Conservation (phyloP, 129 eudicot genomes). For the carrot (Daucus carota) region DNA sequence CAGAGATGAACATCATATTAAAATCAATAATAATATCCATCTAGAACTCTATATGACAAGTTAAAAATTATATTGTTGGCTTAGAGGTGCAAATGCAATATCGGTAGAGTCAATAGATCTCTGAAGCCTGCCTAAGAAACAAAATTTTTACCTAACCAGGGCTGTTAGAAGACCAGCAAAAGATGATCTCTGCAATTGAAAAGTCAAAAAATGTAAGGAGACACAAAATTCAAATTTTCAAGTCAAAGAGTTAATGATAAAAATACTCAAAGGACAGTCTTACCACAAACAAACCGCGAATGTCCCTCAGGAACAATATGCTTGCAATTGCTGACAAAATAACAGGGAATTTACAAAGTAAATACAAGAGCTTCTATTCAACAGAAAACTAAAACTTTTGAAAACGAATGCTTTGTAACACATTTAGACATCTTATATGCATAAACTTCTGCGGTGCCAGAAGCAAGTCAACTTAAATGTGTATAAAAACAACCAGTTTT, state of each 20-base stretch:
- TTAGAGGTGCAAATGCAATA: neutral
- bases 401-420: neutral
- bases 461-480: neutral
- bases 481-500: neutral
- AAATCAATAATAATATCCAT: neutral
- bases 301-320: constrained; percentile 62
- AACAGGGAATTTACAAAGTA: constrained; percentile 2
- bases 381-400: neutral
- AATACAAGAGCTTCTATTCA: neutral
- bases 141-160: constrained; percentile 50
- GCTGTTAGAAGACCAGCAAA: constrained; percentile 40
- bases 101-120: neutral
- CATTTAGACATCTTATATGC: neutral
- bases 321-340: constrained; percentile 75
- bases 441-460: neutral
- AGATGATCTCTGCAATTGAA: constrained; percentile 54
- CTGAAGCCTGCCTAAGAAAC: neutral
- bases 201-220: constrained; percentile 6
- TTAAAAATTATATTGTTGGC: neutral
- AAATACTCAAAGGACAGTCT: constrained; percentile 3
- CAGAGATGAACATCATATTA: neutral
- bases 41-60: neutral
- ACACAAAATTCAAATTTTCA: neutral
- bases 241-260: neutral
- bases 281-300: constrained; percentile 52